Percentiles rank a stretch among this genome's conserved stretches.
phyloP scores from a whole-genome alignment of 129 eudicot genomes.

The Rutidosis leptorrhynchoides region DNA sequence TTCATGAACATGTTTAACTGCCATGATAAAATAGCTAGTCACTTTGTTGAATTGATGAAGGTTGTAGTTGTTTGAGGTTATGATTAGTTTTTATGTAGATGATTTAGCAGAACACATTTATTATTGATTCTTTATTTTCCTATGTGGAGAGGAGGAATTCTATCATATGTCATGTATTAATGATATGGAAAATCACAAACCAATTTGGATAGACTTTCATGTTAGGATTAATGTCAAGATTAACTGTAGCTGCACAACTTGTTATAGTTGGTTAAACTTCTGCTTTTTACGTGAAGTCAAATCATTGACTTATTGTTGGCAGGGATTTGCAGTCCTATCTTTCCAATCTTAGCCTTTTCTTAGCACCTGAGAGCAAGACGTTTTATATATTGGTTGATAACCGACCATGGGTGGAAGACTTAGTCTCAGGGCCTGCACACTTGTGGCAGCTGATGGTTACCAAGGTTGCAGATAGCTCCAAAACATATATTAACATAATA shows the following conservation, averaged over 20 bases:
- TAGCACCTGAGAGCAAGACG: slow-evolving; percentile 75
- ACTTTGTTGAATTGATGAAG: too few species aligned
- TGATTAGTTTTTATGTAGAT: too few species aligned
- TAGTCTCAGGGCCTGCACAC: slow-evolving; percentile 87
- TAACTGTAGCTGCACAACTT: neutral
- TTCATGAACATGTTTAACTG: too few species aligned
- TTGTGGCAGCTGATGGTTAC: slow-evolving; percentile 97
- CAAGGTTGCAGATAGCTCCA: slow-evolving; percentile 55
- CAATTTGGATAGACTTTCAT: neutral
- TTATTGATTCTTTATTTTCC: neutral
- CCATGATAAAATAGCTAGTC: too few species aligned
- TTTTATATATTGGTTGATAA: slow-evolving; percentile 88
- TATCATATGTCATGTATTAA: neutral
- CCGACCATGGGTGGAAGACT: slow-evolving; percentile 86
- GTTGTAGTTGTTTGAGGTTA: too few species aligned
- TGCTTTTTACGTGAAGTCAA: neutral
- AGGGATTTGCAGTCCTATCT: slow-evolving; percentile 98
- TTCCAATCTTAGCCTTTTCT: slow-evolving; percentile 78
- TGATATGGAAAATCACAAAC: slow-evolving; percentile 6
- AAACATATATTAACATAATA: slow-evolving; percentile 17
- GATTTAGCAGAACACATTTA: neutral
- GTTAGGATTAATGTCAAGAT: neutral
- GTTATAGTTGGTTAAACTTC: neutral
- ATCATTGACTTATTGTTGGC: slow-evolving; percentile 21
- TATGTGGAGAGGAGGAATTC: neutral